A percentile compares a stretch with the other conserved stretches of the same genome.
Evolutionary conservation across 2,329 filamentous ascomycete genomes (phyloP).

Genomic region (Fusarium papillatum): DNA sequence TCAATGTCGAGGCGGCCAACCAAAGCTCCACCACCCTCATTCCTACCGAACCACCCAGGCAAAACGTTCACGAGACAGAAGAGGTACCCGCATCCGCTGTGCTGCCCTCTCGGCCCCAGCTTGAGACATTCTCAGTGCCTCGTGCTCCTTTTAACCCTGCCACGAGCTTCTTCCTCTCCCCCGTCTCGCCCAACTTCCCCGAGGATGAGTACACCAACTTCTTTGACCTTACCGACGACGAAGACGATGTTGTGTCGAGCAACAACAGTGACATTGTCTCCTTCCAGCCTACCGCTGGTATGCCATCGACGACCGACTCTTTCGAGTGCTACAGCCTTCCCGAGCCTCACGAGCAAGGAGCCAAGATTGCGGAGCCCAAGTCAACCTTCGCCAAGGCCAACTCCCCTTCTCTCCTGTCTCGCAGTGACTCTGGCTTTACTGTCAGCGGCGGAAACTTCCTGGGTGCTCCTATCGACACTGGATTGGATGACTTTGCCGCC

Average conservation of each 20-base stretch:
- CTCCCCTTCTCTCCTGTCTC: slow-evolving; percentile 43
- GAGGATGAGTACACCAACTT: slow-evolving; percentile 60
- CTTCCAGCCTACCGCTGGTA: slow-evolving; percentile 37
- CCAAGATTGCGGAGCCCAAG: slow-evolving; percentile 33
- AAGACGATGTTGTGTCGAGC: slow-evolving; percentile 53
- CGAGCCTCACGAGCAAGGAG: slow-evolving; percentile 39
- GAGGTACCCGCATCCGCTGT: slow-evolving; percentile 37
- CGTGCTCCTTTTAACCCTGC: slow-evolving; percentile 46
- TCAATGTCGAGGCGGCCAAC: slow-evolving; percentile 37
- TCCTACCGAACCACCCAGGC: slow-evolving; percentile 31
- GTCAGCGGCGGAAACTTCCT: slow-evolving; percentile 46
- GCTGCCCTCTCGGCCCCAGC: slow-evolving; percentile 35
- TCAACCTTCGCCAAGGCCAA: slow-evolving; percentile 38
- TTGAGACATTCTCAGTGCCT: slow-evolving; percentile 40
- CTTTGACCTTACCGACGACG: slow-evolving; percentile 61
- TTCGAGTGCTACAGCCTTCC: slow-evolving; percentile 64
- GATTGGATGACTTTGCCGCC: slow-evolving; percentile 55
- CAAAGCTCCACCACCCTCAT: slow-evolving; percentile 43
- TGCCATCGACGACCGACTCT: slow-evolving; percentile 30
- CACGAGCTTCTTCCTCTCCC: slow-evolving; percentile 49
- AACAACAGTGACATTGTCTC: slow-evolving; percentile 53
- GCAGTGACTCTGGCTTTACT: slow-evolving; percentile 30
- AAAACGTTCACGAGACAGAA: slow-evolving; percentile 17
- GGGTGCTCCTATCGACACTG: slow-evolving; percentile 51
- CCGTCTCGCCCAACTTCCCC: slow-evolving; percentile 53